Conservation (phyloP, 164 flowering plant species). For the Sedum album region DNA sequence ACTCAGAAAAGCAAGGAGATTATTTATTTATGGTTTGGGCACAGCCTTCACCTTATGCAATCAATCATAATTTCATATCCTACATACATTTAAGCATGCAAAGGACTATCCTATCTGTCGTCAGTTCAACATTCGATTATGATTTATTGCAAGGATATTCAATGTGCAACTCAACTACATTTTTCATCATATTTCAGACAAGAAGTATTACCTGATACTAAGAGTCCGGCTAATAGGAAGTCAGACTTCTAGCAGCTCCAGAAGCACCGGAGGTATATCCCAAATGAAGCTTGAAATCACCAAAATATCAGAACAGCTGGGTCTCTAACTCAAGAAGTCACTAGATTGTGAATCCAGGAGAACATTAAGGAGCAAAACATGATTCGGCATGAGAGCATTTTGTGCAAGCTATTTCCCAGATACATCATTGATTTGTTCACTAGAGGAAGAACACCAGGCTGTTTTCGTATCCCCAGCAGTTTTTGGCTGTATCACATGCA, state of each 20-base stretch:
- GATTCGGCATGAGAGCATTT: background rate
- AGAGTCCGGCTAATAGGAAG: background rate
- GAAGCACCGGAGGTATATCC: background rate
- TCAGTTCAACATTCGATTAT: background rate
- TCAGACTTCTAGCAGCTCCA: background rate
- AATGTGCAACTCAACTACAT: background rate
- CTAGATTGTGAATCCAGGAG: background rate
- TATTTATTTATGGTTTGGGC: too few relatives aligned
- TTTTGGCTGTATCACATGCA: constrained; percentile 6
- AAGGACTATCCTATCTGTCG: background rate
- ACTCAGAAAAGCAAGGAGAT: too few relatives aligned
- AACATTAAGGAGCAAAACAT: background rate
- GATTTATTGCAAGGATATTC: background rate
- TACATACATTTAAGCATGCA: too few relatives aligned
- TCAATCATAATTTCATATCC: background rate
- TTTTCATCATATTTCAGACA: background rate
- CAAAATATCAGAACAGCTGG: background rate
- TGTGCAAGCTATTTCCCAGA: background rate
- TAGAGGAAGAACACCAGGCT: constrained; percentile 10
- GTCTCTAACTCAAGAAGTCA: background rate
- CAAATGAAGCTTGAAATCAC: background rate
- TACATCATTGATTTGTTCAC: constrained; percentile 10
- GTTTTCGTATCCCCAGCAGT: constrained; percentile 5
- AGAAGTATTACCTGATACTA: background rate
- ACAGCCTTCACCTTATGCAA: background rate